Evolutionary conservation across 2,329 filamentous ascomycete genomes (phyloP).

Genomic region (Penicillium verrucosum): DNA sequence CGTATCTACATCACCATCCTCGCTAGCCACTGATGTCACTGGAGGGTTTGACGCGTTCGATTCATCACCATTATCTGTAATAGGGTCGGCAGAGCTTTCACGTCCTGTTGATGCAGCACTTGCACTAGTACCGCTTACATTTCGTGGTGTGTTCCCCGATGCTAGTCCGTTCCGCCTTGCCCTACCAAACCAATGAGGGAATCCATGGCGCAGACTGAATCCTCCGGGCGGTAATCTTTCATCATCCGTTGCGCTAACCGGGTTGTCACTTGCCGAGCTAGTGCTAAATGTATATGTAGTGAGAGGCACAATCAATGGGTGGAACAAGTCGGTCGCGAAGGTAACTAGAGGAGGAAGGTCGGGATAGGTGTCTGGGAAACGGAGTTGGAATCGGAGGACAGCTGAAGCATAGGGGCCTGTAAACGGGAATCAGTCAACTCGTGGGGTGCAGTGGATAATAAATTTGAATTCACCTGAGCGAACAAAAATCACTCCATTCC

Average conservation of each 20-base stretch:
- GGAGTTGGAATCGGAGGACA: slow-evolving; percentile 84
- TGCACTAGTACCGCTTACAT: slow-evolving; percentile 43
- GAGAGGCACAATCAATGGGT: slow-evolving; percentile 84
- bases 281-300: slow-evolving; percentile 95
- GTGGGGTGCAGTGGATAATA: too few relatives aligned
- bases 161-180: slow-evolving; percentile 44
- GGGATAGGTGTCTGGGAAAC: slow-evolving; percentile 79
- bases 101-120: not conserved
- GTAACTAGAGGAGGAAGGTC: slow-evolving; percentile 76
- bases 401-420: slow-evolving; percentile 84
- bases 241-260: slow-evolving; percentile 77
- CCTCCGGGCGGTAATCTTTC: slow-evolving; percentile 82
- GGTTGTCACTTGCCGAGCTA: slow-evolving; percentile 69
- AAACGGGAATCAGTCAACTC: not conserved
- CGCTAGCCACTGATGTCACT: not conserved
- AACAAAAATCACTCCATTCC: slow-evolving; percentile 90
- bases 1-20: not conserved
- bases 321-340: slow-evolving; percentile 90
- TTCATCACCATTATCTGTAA: not conserved
- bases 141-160: slow-evolving; percentile 39
- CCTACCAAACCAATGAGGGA: slow-evolving; percentile 82
- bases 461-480: slow-evolving; percentile 64
- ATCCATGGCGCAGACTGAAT: slow-evolving; percentile 86
- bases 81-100: not conserved
- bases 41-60: slow-evolving; percentile 1